These are phyloP conservation scores for Chlorella sp. DNA, from an alignment of 139 green algal genomes.

Conservation along the genomic window DNA sequence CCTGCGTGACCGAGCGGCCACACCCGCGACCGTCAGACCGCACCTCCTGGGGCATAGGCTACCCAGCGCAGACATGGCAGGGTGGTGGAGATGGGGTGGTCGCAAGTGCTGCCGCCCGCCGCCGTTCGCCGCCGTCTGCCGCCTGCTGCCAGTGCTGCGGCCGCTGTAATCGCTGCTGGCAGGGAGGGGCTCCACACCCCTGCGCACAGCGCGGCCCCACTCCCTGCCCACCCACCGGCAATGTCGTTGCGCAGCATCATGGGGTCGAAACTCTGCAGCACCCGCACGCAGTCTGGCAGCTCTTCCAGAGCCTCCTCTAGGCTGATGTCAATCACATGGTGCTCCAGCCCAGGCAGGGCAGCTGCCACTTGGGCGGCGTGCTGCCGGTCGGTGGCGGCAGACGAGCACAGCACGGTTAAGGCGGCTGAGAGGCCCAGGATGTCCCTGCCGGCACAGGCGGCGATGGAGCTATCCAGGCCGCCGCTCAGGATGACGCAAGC, in stretches of 20 bases:
- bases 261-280: slow-evolving; percentile 27
- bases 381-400: slow-evolving; percentile 4
- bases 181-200: too few relatives aligned
- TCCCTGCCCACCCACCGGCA: not conserved
- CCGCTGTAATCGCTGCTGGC: too few relatives aligned
- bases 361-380: not conserved
- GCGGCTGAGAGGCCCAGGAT: slow-evolving; percentile 1
- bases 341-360: slow-evolving; percentile 1
- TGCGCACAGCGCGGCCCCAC: too few relatives aligned
- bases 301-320: not conserved
- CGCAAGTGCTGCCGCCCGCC: too few relatives aligned
- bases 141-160: too few relatives aligned
- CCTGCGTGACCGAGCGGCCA: too few relatives aligned
- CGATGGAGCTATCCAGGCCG: slow-evolving; percentile 17
- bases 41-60: too few relatives aligned
- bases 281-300: slow-evolving; percentile 16
- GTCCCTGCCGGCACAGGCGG: not conserved
- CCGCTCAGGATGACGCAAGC: slow-evolving; percentile 21
- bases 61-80: too few relatives aligned
- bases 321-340: not conserved
- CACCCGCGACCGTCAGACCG: too few relatives aligned
- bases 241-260: slow-evolving; percentile 18
- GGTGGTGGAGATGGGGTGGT: too few relatives aligned
- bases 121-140: too few relatives aligned
- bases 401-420: slow-evolving; percentile 10